Evolutionary conservation across 2,329 filamentous ascomycete species (phyloP).

Genomic region (Neofusicoccum kwambonambiense): DNA sequence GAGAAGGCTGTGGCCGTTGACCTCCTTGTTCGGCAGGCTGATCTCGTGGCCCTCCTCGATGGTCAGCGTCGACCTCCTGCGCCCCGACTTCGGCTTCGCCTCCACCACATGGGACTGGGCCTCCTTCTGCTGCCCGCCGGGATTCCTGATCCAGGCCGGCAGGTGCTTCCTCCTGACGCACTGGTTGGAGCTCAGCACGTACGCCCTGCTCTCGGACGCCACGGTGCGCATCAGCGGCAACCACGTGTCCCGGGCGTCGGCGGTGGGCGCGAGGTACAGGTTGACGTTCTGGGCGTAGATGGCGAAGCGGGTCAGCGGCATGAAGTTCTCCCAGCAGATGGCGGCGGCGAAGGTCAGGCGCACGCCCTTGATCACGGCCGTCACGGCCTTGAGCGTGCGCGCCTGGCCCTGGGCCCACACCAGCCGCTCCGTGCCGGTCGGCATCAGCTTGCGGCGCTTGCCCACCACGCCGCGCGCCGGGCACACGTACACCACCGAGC

Average conservation of each 20-base stretch:
- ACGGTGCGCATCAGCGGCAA: slow-evolving; percentile 77
- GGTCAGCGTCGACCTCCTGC: slow-evolving; percentile 42
- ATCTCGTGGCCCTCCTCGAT: slow-evolving; percentile 49
- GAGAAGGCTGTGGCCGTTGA: background rate
- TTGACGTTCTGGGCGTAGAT: slow-evolving; percentile 91
- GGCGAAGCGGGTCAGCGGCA: slow-evolving; percentile 81
- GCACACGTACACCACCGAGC: slow-evolving; percentile 77
- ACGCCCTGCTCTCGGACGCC: slow-evolving; percentile 77
- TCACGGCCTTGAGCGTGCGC: slow-evolving; percentile 74
- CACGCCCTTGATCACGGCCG: slow-evolving; percentile 74
- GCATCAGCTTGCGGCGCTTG: slow-evolving; percentile 91
- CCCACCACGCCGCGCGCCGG: slow-evolving; percentile 70
- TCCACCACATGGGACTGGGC: slow-evolving; percentile 15
- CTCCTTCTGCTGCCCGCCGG: slow-evolving; percentile 13
- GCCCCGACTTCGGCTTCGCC: slow-evolving; percentile 17
- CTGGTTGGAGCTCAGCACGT: slow-evolving; percentile 85
- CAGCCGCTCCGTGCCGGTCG: slow-evolving; percentile 78
- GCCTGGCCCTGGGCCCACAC: slow-evolving; percentile 87
- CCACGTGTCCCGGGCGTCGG: slow-evolving; percentile 83
- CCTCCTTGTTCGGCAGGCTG: slow-evolving; percentile 37
- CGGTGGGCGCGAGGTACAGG: slow-evolving; percentile 85
- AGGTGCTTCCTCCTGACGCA: slow-evolving; percentile 63
- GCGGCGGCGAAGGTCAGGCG: slow-evolving; percentile 79
- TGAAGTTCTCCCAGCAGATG: slow-evolving; percentile 97
- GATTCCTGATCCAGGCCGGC: slow-evolving; percentile 54